A percentile compares a stretch with the other conserved stretches of the same genome.
Conservation (phyloP, 2,329 filamentous ascomycete species). For the Phaeosphaeriaceae sp. region DNA sequence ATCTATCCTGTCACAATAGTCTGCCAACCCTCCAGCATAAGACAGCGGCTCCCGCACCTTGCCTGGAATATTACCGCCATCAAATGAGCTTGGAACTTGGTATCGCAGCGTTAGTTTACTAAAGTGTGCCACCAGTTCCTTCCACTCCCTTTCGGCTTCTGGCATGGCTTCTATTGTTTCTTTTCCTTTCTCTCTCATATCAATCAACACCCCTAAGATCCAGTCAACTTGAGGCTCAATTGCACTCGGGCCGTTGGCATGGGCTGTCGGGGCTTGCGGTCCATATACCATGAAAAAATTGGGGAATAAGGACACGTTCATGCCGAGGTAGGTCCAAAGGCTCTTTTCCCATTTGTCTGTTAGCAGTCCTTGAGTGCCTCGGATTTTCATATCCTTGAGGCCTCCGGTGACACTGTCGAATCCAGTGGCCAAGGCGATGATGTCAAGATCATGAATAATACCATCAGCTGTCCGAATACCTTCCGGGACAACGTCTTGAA, state of each 20-base stretch:
- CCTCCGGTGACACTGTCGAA: slow-evolving; percentile 43
- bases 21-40: slow-evolving; percentile 12
- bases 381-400: slow-evolving; percentile 6
- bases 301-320: slow-evolving; percentile 40
- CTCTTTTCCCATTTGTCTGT: slow-evolving; percentile 39
- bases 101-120: slow-evolving; percentile 3
- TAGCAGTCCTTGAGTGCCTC: slow-evolving; percentile 2
- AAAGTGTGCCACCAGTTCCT: slow-evolving; percentile 11
- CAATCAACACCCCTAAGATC: slow-evolving; percentile 46
- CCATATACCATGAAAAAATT: slow-evolving; percentile 49
- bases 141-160: slow-evolving; percentile 49
- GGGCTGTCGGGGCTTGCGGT: slow-evolving; percentile 51
- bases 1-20: slow-evolving; percentile 10
- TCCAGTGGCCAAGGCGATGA: slow-evolving; percentile 45
- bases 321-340: slow-evolving; percentile 46
- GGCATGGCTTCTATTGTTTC: slow-evolving; percentile 42
- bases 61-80: slow-evolving; percentile 20
- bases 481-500: slow-evolving; percentile 35
- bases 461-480: slow-evolving; percentile 44
- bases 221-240: slow-evolving; percentile 49
- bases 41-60: slow-evolving; percentile 13
- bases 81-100: slow-evolving; percentile 10
- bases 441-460: slow-evolving; percentile 41
- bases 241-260: slow-evolving; percentile 51
- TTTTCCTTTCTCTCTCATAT: slow-evolving; percentile 34